These are phyloP conservation scores for Prototheca wickerhamii DNA, from an alignment of 163 green algal genomes.

Conservation along the genomic window DNA sequence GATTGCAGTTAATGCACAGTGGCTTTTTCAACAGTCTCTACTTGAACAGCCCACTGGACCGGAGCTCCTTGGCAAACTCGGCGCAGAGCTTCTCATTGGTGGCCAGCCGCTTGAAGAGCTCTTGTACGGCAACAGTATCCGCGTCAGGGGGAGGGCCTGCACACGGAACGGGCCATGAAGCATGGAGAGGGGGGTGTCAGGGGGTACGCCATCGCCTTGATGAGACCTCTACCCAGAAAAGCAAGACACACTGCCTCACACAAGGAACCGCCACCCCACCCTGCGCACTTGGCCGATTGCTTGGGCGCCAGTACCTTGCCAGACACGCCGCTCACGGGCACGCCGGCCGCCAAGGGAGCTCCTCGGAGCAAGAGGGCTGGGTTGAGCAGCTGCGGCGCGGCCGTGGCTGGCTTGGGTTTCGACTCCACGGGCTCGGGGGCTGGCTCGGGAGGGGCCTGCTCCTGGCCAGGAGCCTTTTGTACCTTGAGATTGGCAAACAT, in stretches of 20 bases:
- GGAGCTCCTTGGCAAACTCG: constrained; percentile 1
- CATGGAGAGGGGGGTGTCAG: no score
- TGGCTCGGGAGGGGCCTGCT: neutral
- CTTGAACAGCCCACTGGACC: neutral
- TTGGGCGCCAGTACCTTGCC: no score
- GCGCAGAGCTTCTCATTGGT: neutral
- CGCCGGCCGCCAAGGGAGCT: neutral
- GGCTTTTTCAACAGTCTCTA: neutral
- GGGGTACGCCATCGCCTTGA: no score
- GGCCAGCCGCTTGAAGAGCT: neutral
- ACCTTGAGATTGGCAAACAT: no score
- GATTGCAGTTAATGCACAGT: no score
- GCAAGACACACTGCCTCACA: no score
- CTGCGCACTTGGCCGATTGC: no score
- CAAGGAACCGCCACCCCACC: no score
- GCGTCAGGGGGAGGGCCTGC: neutral
- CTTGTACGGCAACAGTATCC: neutral
- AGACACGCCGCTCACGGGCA: neutral
- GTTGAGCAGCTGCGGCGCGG: neutral
- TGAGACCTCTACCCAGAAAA: no score
- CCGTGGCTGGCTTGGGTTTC: no score
- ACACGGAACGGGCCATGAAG: no score
- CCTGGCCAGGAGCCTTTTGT: no score
- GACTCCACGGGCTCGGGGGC: neutral
- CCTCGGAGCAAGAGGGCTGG: neutral